Percentiles rank a stretch among this genome's conserved stretches.
These are phyloP conservation scores for Hysterangium stoloniferum DNA, from an alignment of 768 basidiomycete genomes.

Conservation along the genomic window DNA sequence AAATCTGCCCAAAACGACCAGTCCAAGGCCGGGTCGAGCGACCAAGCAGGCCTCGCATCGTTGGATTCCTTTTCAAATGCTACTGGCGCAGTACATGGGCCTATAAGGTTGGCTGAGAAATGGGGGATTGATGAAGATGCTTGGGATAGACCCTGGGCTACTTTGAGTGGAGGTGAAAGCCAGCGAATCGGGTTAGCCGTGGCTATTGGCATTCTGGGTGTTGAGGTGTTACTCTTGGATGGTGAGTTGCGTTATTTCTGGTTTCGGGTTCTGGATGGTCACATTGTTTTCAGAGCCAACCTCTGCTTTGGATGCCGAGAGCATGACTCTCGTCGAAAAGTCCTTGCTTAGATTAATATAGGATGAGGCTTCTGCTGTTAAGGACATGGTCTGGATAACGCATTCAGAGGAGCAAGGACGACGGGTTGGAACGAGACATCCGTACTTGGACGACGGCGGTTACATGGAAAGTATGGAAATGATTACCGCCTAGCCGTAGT, in stretches of 20 bases:
- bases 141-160: conserved; percentile 76
- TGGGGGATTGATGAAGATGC: conserved; percentile 65
- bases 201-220: conserved; percentile 62
- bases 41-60: conserved; percentile 19
- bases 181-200: conserved; percentile 78
- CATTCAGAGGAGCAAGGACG: conserved; percentile 76
- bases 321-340: conserved; percentile 59
- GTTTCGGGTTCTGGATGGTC: too few species aligned
- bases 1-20: too few species aligned
- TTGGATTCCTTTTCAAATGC: not conserved
- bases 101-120: conserved; percentile 44
- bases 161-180: conserved; percentile 78
- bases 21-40: too few species aligned
- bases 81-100: conserved; percentile 16
- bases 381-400: conserved; percentile 82
- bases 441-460: conserved; percentile 26
- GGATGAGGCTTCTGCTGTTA: conserved; percentile 40
- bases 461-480: conserved; percentile 11
- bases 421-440: conserved; percentile 63
- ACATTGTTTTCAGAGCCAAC: conserved; percentile 82
- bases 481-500: not conserved
- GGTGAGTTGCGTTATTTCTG: conserved; percentile 54
- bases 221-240: conserved; percentile 73
- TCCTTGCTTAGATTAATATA: conserved; percentile 46
- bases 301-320: conserved; percentile 71